These are phyloP conservation scores for Morella rubra DNA, from an alignment of 306 rosid genomes.

Conservation along the genomic window DNA sequence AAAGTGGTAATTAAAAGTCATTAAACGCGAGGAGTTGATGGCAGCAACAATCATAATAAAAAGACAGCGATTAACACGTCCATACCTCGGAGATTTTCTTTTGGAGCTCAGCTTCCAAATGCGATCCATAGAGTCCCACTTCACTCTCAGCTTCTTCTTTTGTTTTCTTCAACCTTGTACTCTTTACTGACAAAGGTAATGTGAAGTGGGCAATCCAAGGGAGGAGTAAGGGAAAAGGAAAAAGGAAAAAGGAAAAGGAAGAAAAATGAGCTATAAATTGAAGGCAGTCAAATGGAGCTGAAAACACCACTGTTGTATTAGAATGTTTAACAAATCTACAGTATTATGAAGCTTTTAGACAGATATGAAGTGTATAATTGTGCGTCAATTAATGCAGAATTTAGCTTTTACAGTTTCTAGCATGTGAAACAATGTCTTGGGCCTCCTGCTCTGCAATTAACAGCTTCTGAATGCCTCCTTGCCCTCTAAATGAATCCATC, in stretches of 20 bases:
- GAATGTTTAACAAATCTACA: no score
- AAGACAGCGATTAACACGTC: neutral
- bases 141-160: conserved; percentile 77
- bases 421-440: conserved; percentile 61
- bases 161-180: conserved; percentile 65
- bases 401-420: conserved; percentile 61
- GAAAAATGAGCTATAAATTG: neutral
- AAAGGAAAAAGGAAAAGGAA: no score
- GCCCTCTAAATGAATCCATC: conserved; percentile 3
- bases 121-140: conserved; percentile 47
- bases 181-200: conserved; percentile 47
- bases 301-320: no score
- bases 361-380: neutral
- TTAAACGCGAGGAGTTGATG: neutral
- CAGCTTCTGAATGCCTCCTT: conserved; percentile 30
- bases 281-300: no score
- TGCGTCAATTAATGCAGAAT: neutral
- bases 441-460: conserved; percentile 87
- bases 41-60: neutral
- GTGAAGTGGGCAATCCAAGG: neutral
- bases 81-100: conserved; percentile 60
- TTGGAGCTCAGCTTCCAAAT: conserved; percentile 68
- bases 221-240: no score
- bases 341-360: neutral
- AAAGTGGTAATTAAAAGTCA: neutral